These are phyloP conservation scores for Venturia pyrina DNA, from an alignment of 2,329 filamentous ascomycete genomes.

Conservation along the genomic window DNA sequence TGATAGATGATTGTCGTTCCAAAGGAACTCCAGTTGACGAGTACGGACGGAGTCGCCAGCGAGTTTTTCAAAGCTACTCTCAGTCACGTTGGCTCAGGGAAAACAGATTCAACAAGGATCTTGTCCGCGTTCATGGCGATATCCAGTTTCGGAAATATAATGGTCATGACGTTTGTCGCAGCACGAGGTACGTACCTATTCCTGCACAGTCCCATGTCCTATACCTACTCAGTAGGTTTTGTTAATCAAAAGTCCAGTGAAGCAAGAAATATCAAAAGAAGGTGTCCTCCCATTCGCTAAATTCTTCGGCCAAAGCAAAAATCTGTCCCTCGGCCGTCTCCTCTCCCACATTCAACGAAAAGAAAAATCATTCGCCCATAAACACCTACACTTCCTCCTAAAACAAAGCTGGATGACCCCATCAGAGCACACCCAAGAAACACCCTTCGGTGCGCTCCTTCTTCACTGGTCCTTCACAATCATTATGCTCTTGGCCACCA, in stretches of 20 bases:
- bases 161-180: conserved; percentile 47
- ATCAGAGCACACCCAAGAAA: conserved; percentile 23
- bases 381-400: background rate
- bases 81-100: background rate
- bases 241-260: conserved; percentile 26
- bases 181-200: conserved; percentile 24
- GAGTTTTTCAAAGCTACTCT: background rate
- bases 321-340: background rate
- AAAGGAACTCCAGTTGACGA: background rate
- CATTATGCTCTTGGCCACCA: conserved; percentile 24
- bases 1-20: background rate
- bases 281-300: conserved; percentile 42
- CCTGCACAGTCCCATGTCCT: background rate
- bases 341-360: background rate
- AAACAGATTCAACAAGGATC: conserved; percentile 22
- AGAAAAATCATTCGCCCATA: background rate
- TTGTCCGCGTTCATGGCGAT: conserved; percentile 43
- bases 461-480: conserved; percentile 30
- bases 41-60: background rate
- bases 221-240: background rate
- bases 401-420: conserved; percentile 6
- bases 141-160: conserved; percentile 46
- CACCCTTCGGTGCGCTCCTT: conserved; percentile 28
- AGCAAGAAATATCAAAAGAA: conserved; percentile 52
- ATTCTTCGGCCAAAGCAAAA: conserved; percentile 32